A percentile compares a stretch with the other conserved stretches of the same genome.
These are phyloP conservation scores for Hypoxylon subgilvum DNA, from an alignment of 495 filamentous ascomycete species.

Conservation along the genomic window DNA sequence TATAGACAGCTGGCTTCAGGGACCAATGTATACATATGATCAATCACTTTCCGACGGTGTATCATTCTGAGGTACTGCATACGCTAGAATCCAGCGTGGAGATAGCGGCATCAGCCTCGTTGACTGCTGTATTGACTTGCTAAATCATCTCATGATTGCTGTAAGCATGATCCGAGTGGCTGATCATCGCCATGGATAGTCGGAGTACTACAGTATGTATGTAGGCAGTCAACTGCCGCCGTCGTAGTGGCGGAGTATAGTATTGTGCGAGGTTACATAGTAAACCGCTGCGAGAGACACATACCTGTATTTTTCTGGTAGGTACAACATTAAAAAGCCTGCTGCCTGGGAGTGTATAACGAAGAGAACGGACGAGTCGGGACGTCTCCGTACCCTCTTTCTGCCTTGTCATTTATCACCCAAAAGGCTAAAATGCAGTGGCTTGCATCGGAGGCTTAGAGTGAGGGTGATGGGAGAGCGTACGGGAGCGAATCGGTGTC, in stretches of 20 bases:
- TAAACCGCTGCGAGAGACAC: background rate
- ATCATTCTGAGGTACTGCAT: background rate
- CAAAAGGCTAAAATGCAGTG: constrained; percentile 1
- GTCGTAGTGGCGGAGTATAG: constrained; percentile 1
- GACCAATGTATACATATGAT: no score
- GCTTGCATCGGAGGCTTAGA: constrained; percentile 13
- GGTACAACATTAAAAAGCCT: no score
- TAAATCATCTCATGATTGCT: background rate
- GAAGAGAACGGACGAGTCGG: constrained; percentile 20
- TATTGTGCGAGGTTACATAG: constrained; percentile 5
- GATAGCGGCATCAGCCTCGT: background rate
- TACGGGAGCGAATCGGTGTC: no score
- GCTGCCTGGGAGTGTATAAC: background rate
- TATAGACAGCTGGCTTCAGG: no score
- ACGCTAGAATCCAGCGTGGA: background rate
- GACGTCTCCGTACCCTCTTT: constrained; percentile 9
- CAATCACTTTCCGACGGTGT: background rate
- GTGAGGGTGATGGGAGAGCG: no score
- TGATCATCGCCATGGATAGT: constrained; percentile 7
- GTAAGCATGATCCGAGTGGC: constrained; percentile 2
- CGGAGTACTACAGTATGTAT: background rate
- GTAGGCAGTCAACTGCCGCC: constrained; percentile 10
- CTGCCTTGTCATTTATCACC: constrained; percentile 7
- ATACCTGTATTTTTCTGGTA: constrained; percentile 7
- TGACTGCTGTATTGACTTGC: background rate